phyloP scores from a whole-genome alignment of 139 green algal genomes.

The Chlamydomonas schloesseri region DNA sequence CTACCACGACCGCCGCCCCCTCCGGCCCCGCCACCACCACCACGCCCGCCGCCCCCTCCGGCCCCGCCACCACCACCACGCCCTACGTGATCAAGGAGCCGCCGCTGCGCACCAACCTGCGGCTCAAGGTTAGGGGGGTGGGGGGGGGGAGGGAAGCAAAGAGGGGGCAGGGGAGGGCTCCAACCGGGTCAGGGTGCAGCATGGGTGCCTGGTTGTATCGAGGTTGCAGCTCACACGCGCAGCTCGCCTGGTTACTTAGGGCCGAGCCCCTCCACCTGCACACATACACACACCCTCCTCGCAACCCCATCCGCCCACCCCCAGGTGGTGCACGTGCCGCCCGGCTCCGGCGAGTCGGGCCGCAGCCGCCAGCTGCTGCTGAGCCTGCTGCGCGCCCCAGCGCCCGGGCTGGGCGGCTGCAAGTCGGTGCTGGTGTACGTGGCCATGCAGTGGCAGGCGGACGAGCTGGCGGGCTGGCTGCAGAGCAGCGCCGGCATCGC shows the following conservation, averaged over 20 bases:
- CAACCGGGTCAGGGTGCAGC: no score
- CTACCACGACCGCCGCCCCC: no score
- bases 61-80: no score
- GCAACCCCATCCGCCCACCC: background rate
- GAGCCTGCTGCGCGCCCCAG: slow-evolving; percentile 59
- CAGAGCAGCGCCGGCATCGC: slow-evolving; percentile 59
- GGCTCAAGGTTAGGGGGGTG: slow-evolving; percentile 67
- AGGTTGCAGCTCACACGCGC: no score
- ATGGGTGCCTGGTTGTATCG: no score
- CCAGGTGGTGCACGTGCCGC: slow-evolving; percentile 55
- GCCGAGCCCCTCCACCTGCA: no score
- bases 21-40: no score
- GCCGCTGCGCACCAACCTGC: slow-evolving; percentile 81
- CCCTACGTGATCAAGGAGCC: slow-evolving; percentile 68
- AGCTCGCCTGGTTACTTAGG: no score
- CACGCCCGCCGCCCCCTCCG: no score
- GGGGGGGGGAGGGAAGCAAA: background rate
- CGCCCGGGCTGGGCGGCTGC: slow-evolving; percentile 50
- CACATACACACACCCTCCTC: background rate
- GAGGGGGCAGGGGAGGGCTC: background rate
- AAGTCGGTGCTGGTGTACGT: slow-evolving; percentile 83
- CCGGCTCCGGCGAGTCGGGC: slow-evolving; percentile 32
- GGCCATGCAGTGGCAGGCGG: slow-evolving; percentile 70
- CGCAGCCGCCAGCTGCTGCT: slow-evolving; percentile 31
- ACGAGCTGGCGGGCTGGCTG: slow-evolving; percentile 74